These are phyloP conservation scores for Rhynchospora tenuis DNA, from an alignment of 176 grass and related monocot genomes.

Conservation along the genomic window DNA sequence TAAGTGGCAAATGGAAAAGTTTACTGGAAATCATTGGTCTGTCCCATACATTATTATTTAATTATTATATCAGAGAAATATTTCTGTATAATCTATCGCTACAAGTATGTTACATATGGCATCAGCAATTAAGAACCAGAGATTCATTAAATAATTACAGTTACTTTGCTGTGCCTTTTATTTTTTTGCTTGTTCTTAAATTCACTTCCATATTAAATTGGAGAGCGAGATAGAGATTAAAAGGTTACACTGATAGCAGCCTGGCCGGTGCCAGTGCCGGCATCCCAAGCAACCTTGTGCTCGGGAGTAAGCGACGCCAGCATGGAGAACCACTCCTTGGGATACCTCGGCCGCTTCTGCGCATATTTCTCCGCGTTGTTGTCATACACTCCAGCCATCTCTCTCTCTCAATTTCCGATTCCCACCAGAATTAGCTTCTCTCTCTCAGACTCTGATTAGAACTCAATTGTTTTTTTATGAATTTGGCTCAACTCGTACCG, in stretches of 20 bases:
- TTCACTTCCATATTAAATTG: background rate
- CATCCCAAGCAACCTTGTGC: constrained; percentile 44
- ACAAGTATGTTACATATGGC: background rate
- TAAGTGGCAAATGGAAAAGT: background rate
- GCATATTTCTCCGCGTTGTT: constrained; percentile 6
- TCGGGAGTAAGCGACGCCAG: constrained; percentile 26
- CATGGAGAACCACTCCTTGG: constrained; percentile 19
- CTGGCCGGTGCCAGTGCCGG: constrained; percentile 55
- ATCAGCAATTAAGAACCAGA: background rate
- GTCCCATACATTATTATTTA: too few species aligned
- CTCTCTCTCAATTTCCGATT: background rate
- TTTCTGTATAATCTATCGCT: background rate
- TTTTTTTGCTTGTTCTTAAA: too few species aligned
- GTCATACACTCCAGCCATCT: constrained; percentile 15
- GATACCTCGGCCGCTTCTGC: constrained; percentile 8
- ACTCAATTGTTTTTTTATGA: too few species aligned
- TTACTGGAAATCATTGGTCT: background rate
- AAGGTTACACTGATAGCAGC: constrained; percentile 38
- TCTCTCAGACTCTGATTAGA: background rate
- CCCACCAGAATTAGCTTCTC: background rate
- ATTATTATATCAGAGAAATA: background rate
- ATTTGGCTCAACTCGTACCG: background rate
- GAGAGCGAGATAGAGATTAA: background rate
- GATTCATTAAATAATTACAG: too few species aligned
- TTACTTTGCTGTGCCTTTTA: too few species aligned